These are phyloP conservation scores for Taiwanofungus camphoratus DNA, from an alignment of 1,284 basidiomycete species.

Conservation along the genomic window DNA sequence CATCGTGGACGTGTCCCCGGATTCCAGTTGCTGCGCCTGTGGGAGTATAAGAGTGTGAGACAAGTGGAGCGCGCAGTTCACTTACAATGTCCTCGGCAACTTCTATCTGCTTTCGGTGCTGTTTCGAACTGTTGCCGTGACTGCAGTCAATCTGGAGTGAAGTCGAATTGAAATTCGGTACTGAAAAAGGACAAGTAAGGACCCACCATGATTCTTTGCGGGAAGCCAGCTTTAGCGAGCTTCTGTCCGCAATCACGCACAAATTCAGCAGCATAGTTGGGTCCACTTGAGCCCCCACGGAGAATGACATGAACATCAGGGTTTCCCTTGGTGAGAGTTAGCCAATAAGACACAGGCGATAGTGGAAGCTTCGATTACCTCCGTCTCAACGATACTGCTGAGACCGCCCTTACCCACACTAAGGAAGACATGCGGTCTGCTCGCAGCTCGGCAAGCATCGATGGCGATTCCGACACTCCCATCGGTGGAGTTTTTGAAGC, in stretches of 20 bases:
- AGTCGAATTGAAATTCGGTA: slow-evolving; percentile 3
- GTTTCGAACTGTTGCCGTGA: slow-evolving; percentile 89
- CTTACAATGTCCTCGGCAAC: slow-evolving; percentile 82
- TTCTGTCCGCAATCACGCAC: slow-evolving; percentile 77
- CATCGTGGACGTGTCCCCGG: slow-evolving; percentile 61
- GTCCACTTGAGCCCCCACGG: slow-evolving; percentile 80
- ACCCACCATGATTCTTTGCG: slow-evolving; percentile 79
- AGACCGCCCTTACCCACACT: slow-evolving; percentile 91
- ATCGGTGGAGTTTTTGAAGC: slow-evolving; percentile 75
- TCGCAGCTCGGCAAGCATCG: slow-evolving; percentile 88
- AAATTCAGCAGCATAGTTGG: slow-evolving; percentile 78
- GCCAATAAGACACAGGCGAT: background rate
- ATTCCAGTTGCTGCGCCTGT: slow-evolving; percentile 68
- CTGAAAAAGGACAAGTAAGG: slow-evolving; percentile 2
- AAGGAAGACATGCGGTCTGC: slow-evolving; percentile 86
- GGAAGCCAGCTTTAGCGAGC: slow-evolving; percentile 74
- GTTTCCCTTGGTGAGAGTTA: slow-evolving; percentile 52
- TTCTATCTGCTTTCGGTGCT: slow-evolving; percentile 79
- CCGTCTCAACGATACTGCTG: slow-evolving; percentile 88
- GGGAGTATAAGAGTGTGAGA: slow-evolving; percentile 3
- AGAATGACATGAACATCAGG: slow-evolving; percentile 90
- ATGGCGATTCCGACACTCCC: slow-evolving; percentile 80
- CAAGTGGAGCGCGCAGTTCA: slow-evolving; percentile 8
- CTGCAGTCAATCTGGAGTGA: slow-evolving; percentile 84
- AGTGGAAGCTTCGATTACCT: slow-evolving; percentile 37